Base-by-base conservation (phyloP, 2,329 filamentous ascomycete species). In the Penicillium sp. region DNA sequence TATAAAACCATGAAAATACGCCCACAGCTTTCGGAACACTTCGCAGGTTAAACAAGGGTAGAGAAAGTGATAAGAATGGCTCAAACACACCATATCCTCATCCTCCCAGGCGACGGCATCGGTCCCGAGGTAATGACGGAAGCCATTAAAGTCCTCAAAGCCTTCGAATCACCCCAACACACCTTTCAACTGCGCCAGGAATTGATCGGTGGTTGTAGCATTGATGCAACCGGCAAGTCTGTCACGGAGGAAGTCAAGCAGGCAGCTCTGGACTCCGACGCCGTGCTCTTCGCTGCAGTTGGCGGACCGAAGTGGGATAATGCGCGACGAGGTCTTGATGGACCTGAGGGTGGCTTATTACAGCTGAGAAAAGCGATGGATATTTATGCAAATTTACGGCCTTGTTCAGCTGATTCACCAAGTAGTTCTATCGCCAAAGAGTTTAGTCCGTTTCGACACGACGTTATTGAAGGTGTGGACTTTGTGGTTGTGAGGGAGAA, bases 221-320 rank as follows among this genome's bases (percentile, higher is more conserved):
- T 96, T 75, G 87, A 96, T 69, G 84, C 84, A 6, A 85, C 87
- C 70, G 90, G 90, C 64, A 83, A 80, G 50, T 84, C 92, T 24
- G 81, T 96, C 55, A 95, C 91, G 33, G 86, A 92, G 64, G 84
- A 87, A 67, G 90, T 91, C 59, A 89, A 96, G 67, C 79, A 81
- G 8, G 91, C 90, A 22, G 90, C 90, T 62, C 90, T 93, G 71
- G 78, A 82, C 37, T 90, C 91, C 56, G 89, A 96, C 73, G 93
- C 92, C 8, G 88, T 96, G 47, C 86, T 96, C 50, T 88, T 97
- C 58, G 92, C 91, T 56, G 90, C 91, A 65, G 93, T 96, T 65
- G 92, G 93, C 59, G 93, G 93, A 1, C 92, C 93, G 16, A 85
- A 96, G 89, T 96, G 91, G 91, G 91, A 92, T 64, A 91, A 90